Percentiles rank a stretch among this genome's conserved stretches.
Conservation (phyloP, 2,329 filamentous ascomycete species). For the Bipolaris victoriae region DNA sequence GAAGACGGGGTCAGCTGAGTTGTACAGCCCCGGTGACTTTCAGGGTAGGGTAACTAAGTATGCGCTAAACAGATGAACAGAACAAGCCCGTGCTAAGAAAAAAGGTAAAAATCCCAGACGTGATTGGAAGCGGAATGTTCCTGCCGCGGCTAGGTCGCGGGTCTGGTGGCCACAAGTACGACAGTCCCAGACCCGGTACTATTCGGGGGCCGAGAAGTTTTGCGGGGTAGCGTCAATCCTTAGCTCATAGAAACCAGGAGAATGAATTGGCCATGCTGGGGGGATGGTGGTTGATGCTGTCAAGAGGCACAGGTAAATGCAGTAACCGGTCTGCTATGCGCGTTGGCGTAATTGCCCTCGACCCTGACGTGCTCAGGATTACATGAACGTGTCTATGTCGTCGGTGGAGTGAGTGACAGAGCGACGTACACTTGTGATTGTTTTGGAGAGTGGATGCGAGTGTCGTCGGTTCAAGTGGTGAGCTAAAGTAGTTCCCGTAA, state of each 20-base stretch:
- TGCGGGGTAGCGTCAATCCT: conserved; percentile 45
- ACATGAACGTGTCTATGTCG: background rate
- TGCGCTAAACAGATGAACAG: conserved; percentile 21
- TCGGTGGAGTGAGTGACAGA: conserved; percentile 1
- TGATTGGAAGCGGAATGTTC: conserved; percentile 20
- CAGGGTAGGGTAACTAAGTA: background rate
- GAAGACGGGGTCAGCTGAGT: conserved; percentile 32
- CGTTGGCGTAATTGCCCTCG: background rate
- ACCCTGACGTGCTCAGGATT: background rate
- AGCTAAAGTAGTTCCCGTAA: conserved; percentile 44
- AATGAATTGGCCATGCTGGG: conserved; percentile 6
- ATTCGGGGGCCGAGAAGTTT: conserved; percentile 30
- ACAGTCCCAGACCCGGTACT: conserved; percentile 11
- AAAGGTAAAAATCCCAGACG: conserved; percentile 20
- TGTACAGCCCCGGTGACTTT: conserved; percentile 33
- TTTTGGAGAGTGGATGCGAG: background rate
- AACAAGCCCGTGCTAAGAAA: conserved; percentile 26
- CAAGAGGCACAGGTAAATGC: conserved; percentile 6
- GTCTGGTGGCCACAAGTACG: conserved; percentile 20
- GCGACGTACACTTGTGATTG: background rate
- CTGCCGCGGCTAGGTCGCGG: conserved; percentile 11
- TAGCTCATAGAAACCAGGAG: conserved; percentile 38
- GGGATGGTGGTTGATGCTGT: conserved; percentile 4
- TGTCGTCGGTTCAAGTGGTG: conserved; percentile 30
- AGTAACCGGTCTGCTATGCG: conserved; percentile 5